Evolutionary conservation across 345 rosid species (phyloP).

Genomic region (Trapa incisa): DNA sequence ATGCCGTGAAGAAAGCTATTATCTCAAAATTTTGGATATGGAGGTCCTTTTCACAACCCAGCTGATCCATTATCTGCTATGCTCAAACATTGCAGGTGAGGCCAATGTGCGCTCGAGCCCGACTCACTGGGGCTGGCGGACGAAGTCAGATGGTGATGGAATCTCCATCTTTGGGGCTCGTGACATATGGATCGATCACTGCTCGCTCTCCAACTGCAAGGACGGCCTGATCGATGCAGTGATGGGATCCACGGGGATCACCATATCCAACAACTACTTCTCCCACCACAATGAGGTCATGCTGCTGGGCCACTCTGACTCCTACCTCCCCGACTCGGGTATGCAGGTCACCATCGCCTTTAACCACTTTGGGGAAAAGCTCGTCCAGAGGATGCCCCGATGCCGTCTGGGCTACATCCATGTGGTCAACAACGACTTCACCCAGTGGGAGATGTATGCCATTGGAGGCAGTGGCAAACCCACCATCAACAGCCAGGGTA

Average conservation of each 20-base stretch:
- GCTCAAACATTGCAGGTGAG: constrained; percentile 29
- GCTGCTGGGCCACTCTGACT: constrained; percentile 90
- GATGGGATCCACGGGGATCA: constrained; percentile 89
- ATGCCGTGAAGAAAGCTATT: no score
- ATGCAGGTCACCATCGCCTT: constrained; percentile 98
- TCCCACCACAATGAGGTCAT: constrained; percentile 97
- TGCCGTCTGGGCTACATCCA: constrained; percentile 87
- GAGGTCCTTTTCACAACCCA: no score
- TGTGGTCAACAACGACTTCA: constrained; percentile 92
- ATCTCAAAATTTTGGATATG: no score
- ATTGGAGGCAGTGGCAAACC: constrained; percentile 96
- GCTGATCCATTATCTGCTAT: background rate
- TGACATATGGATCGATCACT: constrained; percentile 94
- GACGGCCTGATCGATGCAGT: constrained; percentile 90
- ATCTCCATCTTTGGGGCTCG: constrained; percentile 79
- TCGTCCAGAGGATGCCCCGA: constrained; percentile 89
- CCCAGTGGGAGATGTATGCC: constrained; percentile 96
- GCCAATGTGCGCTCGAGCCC: constrained; percentile 82
- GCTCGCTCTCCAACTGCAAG: constrained; percentile 77
- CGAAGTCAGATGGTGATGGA: constrained; percentile 87
- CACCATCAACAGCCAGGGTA: constrained; percentile 91
- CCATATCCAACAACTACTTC: constrained; percentile 82
- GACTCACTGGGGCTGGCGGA: constrained; percentile 64
- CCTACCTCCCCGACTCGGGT: constrained; percentile 68
- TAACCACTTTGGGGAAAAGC: constrained; percentile 82